Evolutionary conservation across 169 alveolate species (phyloP).

Genomic region (Theileria luwenshuni): DNA sequence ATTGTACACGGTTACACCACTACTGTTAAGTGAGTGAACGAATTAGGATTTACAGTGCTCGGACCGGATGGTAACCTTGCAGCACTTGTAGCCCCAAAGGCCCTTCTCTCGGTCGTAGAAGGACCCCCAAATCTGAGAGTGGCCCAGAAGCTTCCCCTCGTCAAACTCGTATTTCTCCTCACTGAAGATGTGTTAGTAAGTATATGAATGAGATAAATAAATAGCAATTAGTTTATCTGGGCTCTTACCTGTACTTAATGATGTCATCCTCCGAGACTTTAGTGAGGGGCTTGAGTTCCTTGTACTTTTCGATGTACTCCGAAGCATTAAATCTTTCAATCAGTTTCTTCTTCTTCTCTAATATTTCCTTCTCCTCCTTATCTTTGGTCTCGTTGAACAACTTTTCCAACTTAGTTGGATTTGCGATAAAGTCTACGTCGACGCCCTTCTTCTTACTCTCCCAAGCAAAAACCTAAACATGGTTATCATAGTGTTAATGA

Average conservation of each 20-base stretch:
- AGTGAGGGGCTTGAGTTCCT: constrained; percentile 17
- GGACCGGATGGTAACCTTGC: constrained; percentile 56
- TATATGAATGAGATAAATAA: neutral
- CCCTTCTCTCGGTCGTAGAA: constrained; percentile 76
- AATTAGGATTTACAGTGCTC: constrained; percentile 7
- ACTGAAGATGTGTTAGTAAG: constrained; percentile 53
- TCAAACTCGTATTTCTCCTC: constrained; percentile 74
- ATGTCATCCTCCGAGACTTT: constrained; percentile 19
- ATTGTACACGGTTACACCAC: no score
- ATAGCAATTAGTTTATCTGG: neutral
- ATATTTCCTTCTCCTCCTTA: constrained; percentile 46
- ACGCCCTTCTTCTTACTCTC: constrained; percentile 85
- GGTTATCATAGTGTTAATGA: neutral
- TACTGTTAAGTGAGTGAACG: no score
- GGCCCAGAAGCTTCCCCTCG: constrained; percentile 70
- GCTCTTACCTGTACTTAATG: constrained; percentile 6
- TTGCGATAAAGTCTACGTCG: constrained; percentile 81
- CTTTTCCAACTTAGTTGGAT: constrained; percentile 82
- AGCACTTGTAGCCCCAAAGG: constrained; percentile 89
- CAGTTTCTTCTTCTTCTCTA: constrained; percentile 17
- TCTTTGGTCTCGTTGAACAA: constrained; percentile 71
- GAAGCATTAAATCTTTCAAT: constrained; percentile 28
- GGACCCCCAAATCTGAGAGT: constrained; percentile 86
- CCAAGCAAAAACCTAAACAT: constrained; percentile 84
- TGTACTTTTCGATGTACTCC: constrained; percentile 23